phyloP scores from a whole-genome alignment of 2,329 filamentous ascomycete species.

The Xylaria multiplex region DNA sequence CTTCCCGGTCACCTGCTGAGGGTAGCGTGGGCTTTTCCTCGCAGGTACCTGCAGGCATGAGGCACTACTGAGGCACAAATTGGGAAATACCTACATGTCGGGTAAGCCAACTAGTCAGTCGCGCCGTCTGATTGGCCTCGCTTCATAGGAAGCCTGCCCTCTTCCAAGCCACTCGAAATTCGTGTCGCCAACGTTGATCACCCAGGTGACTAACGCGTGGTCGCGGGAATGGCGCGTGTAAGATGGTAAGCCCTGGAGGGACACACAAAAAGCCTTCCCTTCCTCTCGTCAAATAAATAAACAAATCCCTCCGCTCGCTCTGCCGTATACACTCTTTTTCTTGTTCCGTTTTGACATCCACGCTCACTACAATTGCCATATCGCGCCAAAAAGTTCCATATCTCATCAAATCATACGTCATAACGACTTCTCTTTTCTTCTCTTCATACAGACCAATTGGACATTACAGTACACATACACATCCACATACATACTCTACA shows the following conservation, averaged over 20 bases:
- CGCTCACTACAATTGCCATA: too few relatives aligned
- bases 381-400: too few relatives aligned
- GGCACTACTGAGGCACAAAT: background rate
- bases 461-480: background rate
- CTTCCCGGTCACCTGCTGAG: slow-evolving; percentile 6
- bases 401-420: background rate
- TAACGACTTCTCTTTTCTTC: background rate
- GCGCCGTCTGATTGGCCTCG: background rate
- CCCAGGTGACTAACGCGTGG: slow-evolving; percentile 10
- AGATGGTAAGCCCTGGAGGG: background rate
- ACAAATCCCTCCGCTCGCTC: too few relatives aligned
- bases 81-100: background rate
- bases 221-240: slow-evolving; percentile 10
- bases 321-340: too few relatives aligned
- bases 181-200: slow-evolving; percentile 15
- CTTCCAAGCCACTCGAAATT: slow-evolving; percentile 8
- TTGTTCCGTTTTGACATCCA: too few relatives aligned
- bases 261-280: too few relatives aligned
- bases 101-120: too few relatives aligned
- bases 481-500: background rate
- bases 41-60: slow-evolving; percentile 14
- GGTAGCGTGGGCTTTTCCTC: background rate
- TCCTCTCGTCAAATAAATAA: too few relatives aligned
- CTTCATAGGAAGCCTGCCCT: background rate
- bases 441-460: too few relatives aligned